Base-by-base conservation (phyloP, 2,329 filamentous ascomycete genomes). In the Fusarium longipes region DNA sequence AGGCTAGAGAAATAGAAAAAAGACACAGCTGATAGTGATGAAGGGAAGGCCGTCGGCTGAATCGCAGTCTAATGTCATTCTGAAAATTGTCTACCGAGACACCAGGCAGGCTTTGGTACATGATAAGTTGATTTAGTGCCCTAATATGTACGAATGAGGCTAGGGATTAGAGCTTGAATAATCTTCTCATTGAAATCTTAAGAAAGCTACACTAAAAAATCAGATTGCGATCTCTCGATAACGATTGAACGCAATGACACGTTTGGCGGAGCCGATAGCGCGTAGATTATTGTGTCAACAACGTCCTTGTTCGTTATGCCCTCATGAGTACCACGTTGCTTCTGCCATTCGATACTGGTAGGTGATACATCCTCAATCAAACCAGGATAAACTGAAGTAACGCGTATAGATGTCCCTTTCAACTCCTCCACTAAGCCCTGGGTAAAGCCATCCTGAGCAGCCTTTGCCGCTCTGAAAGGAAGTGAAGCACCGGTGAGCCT, bases 341-440 rank as follows among this genome's bases (percentile, higher is more conserved):
- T 29, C 0, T 15, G 9, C 47, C 47, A 53, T 8, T 25, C 53
- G 0, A 1, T 11, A 1, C 29, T 38, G 0, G 5, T 11, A 0
- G 53, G 53, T 1, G 47, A 57, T 9, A 57, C 18, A 30, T 57
- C 53, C 17, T 57, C 53, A 8, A 53, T 22, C 18, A 57, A 11
- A 0, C 53, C 53, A 0, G 53, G 53, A 11, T 57, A 57, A 0
- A 42, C 29, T 14, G 53, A 53, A 2, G 53, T 57, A 0, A 42
- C 7, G 3, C 53, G 47, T 6, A 57, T 22, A 1, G 22, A 24
- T 11, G 25, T 42, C 1, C 53, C 47, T n/a, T 25, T 12, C 2
- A 57, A 6, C 1, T 57, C 53, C 7, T 57, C 53, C 8, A 53
- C 22, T 0, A 57, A 18, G 0, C 47, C 47, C 15, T 57, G 53